Percentiles rank a stretch among this genome's conserved stretches.
Evolutionary conservation across 2,329 filamentous ascomycete genomes (phyloP).

Genomic region (Coniochaeta sp.): DNA sequence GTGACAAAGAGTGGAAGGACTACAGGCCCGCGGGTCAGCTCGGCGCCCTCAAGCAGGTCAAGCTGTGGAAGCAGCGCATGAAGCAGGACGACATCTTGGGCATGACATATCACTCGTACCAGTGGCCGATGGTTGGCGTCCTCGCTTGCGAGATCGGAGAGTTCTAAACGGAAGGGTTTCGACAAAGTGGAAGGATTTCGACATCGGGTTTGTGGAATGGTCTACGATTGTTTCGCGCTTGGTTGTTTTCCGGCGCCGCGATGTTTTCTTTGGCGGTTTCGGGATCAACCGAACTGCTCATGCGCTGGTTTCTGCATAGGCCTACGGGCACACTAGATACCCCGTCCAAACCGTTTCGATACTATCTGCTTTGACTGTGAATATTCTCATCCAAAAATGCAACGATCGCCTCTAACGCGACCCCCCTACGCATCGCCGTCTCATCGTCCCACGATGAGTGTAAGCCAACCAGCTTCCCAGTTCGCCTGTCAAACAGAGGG

Average conservation of each 20-base stretch:
- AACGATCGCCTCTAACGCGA: constrained; percentile 34
- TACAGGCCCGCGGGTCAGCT: neutral
- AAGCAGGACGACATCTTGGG: neutral
- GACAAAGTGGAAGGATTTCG: neutral
- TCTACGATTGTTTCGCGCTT: neutral
- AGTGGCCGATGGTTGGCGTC: neutral
- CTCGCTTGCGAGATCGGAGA: neutral
- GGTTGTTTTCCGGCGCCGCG: too few species aligned
- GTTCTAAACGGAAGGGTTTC: neutral
- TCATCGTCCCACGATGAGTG: constrained; percentile 48
- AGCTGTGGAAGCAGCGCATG: neutral
- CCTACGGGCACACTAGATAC: neutral
- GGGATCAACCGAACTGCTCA: too few species aligned
- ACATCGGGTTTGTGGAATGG: neutral
- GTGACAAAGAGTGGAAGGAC: neutral
- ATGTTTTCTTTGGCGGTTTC: too few species aligned
- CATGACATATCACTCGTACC: neutral
- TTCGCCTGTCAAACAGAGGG: constrained; percentile 31
- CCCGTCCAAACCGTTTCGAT: neutral
- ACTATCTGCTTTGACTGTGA: neutral
- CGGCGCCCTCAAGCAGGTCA: neutral
- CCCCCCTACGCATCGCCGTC: constrained; percentile 41
- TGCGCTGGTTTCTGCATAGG: too few species aligned
- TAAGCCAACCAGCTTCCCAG: constrained; percentile 36
- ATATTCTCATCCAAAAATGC: constrained; percentile 21